These are phyloP conservation scores for Neurospora sp. DNA, from an alignment of 495 filamentous ascomycete species.

Conservation along the genomic window DNA sequence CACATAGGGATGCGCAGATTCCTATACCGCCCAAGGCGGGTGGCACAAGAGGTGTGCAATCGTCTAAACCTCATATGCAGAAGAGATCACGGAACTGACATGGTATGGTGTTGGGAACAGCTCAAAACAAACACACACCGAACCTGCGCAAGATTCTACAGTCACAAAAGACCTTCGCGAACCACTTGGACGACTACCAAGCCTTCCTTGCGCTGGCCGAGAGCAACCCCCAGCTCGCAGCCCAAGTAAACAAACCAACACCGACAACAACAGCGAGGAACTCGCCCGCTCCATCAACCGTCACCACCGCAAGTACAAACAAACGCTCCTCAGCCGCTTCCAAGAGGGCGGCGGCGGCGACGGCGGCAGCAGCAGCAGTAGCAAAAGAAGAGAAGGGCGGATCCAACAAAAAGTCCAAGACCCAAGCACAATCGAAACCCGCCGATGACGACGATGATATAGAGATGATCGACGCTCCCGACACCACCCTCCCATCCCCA, in stretches of 20 bases:
- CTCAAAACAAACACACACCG: slow-evolving; percentile 52
- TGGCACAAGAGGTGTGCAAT: slow-evolving; percentile 13
- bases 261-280: slow-evolving; percentile 10
- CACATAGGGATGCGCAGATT: slow-evolving; percentile 60
- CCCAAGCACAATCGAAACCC: slow-evolving; percentile 14
- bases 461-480: slow-evolving; percentile 26
- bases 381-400: slow-evolving; percentile 14
- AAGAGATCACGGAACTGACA: not conserved
- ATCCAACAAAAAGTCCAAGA: slow-evolving; percentile 9
- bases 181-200: slow-evolving; percentile 84
- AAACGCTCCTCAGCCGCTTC: slow-evolving; percentile 17
- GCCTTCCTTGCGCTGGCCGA: slow-evolving; percentile 49
- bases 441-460: slow-evolving; percentile 21
- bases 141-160: slow-evolving; percentile 85
- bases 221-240: slow-evolving; percentile 20
- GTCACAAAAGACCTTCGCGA: slow-evolving; percentile 83
- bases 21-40: slow-evolving; percentile 41
- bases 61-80: not conserved
- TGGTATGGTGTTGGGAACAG: slow-evolving; percentile 1
- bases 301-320: slow-evolving; percentile 2
- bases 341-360: slow-evolving; percentile 5
- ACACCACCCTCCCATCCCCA: slow-evolving; percentile 3
- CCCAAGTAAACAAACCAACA: slow-evolving; percentile 14
- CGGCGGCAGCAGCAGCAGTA: slow-evolving; percentile 9
- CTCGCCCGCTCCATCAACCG: slow-evolving; percentile 9